Percentiles rank a stretch among this genome's conserved stretches.
Conservation (phyloP, 177 flowering plant genomes). For the Vitis hybrid region DNA sequence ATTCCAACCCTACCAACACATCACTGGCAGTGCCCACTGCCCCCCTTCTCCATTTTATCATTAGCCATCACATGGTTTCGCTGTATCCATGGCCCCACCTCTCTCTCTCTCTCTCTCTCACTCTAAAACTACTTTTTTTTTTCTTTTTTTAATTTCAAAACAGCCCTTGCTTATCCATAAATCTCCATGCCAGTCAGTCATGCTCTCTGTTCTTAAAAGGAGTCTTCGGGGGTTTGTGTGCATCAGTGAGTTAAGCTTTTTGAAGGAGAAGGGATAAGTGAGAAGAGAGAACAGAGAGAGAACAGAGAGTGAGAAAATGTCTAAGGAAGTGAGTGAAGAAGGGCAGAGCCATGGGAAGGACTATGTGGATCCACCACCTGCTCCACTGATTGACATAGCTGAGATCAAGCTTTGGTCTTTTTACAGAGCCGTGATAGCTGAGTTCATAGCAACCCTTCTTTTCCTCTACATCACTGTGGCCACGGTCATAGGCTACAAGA, state of each 20-base stretch:
- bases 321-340: conserved; percentile 58
- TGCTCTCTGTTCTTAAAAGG: neutral
- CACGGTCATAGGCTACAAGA: conserved; percentile 82
- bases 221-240: too few species aligned
- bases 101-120: conserved; percentile 10
- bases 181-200: neutral
- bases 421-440: conserved; percentile 92
- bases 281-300: neutral
- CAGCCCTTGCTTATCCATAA: conserved; percentile 24
- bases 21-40: neutral
- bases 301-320: conserved; percentile 23
- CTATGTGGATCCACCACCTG: conserved; percentile 93
- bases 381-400: conserved; percentile 72
- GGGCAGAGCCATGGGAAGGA: conserved; percentile 55
- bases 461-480: conserved; percentile 84
- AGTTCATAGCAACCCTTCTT: conserved; percentile 88
- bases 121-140: neutral
- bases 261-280: conserved; percentile 10
- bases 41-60: conserved; percentile 5
- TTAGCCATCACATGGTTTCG: conserved; percentile 48
- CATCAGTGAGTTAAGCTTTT: neutral
- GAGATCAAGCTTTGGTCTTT: conserved; percentile 91
- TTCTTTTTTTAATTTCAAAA: neutral
- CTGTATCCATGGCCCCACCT: conserved; percentile 23
- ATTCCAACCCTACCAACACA: conserved; percentile 13